phyloP scores from a whole-genome alignment of 2,329 filamentous ascomycete species.

The Arthroderma sp. region DNA sequence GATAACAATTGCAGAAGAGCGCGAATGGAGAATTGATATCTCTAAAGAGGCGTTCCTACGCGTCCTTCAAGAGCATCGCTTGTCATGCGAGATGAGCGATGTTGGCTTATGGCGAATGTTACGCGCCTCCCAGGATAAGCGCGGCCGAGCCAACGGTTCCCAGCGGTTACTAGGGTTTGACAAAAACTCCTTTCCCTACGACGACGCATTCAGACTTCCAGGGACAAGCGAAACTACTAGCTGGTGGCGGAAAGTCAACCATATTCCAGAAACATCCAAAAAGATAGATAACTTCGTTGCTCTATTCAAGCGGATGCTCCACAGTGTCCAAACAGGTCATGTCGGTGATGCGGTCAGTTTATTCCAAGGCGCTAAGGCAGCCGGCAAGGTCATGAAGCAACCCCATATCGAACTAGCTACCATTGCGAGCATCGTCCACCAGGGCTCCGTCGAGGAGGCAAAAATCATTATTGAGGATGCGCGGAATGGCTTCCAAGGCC shows the following conservation, averaged over 20 bases:
- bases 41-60: slow-evolving; percentile 18
- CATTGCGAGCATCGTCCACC: slow-evolving; percentile 22
- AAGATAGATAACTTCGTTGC: slow-evolving; percentile 21
- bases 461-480: slow-evolving; percentile 21
- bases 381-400: slow-evolving; percentile 19
- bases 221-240: slow-evolving; percentile 10
- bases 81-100: slow-evolving; percentile 22
- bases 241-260: slow-evolving; percentile 22
- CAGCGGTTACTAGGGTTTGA: slow-evolving; percentile 25
- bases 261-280: slow-evolving; percentile 17
- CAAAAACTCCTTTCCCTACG: slow-evolving; percentile 17
- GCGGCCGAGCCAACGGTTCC: slow-evolving; percentile 20
- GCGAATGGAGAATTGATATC: slow-evolving; percentile 22
- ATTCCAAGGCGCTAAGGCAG: slow-evolving; percentile 18
- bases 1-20: slow-evolving; percentile 17
- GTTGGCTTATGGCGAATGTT: slow-evolving; percentile 30
- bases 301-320: slow-evolving; percentile 25
- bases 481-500: slow-evolving; percentile 15
- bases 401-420: slow-evolving; percentile 25
- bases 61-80: slow-evolving; percentile 21
- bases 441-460: slow-evolving; percentile 19
- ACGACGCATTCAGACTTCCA: slow-evolving; percentile 17
- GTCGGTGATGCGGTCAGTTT: slow-evolving; percentile 19
- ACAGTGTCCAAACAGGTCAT: slow-evolving; percentile 25
- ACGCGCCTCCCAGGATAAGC: slow-evolving; percentile 23